Evolutionary conservation across 495 filamentous ascomycete species (phyloP).

Genomic region (Entonaema liquescens): DNA sequence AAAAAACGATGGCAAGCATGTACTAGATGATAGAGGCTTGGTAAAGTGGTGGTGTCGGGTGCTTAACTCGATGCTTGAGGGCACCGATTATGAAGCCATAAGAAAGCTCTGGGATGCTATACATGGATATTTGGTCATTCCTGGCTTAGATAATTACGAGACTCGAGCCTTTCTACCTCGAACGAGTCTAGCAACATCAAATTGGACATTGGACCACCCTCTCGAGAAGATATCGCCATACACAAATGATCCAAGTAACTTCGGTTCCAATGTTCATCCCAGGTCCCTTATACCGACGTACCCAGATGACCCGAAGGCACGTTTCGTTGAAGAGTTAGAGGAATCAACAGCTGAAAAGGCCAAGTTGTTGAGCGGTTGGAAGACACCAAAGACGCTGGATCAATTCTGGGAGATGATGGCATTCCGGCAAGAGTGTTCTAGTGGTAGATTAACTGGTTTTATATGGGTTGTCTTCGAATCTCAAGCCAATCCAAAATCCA

Average conservation of each 20-base stretch:
- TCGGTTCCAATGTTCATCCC: conserved; percentile 64
- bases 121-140: conserved; percentile 84
- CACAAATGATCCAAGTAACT: conserved; percentile 62
- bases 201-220: conserved; percentile 66
- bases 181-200: conserved; percentile 52
- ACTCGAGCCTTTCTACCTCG: conserved; percentile 67
- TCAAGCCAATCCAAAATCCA: not conserved
- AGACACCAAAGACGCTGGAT: conserved; percentile 79
- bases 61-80: conserved; percentile 75
- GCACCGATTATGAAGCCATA: conserved; percentile 44
- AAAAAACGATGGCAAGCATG: conserved; percentile 85
- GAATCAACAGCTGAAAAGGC: conserved; percentile 70
- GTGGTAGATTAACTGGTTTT: conserved; percentile 90
- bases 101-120: conserved; percentile 49
- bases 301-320: conserved; percentile 94
- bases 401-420: conserved; percentile 99
- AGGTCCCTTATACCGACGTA: conserved; percentile 88
- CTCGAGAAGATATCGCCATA: conserved; percentile 69
- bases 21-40: conserved; percentile 88
- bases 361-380: conserved; percentile 69
- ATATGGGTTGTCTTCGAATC: conserved; percentile 87
- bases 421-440: conserved; percentile 93
- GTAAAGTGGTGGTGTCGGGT: conserved; percentile 96
- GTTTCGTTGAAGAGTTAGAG: conserved; percentile 89
- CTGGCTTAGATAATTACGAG: conserved; percentile 81